Conservation (phyloP, 768 basidiomycete species). For the Pleurotus citrinopileatus region DNA sequence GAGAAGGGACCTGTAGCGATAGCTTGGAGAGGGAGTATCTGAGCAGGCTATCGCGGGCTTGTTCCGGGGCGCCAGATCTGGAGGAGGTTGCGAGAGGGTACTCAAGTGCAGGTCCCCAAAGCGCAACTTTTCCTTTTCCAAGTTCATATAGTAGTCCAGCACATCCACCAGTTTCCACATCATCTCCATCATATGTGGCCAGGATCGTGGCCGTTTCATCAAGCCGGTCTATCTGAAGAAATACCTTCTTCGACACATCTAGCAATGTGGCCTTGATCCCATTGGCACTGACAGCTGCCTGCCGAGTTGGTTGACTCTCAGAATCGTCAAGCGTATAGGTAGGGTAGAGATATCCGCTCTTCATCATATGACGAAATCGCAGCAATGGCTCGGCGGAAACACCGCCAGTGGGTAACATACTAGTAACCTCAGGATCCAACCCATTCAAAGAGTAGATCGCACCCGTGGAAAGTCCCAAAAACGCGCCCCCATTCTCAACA, state of each 20-base stretch:
- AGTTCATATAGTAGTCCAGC: conserved; percentile 32
- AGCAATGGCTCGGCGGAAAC: conserved; percentile 27
- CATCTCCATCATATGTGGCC: conserved; percentile 25
- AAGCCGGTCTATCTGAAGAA: not conserved
- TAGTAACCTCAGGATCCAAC: conserved; percentile 36
- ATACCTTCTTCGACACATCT: conserved; percentile 6
- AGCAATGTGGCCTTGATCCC: conserved; percentile 21
- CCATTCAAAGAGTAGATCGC: conserved; percentile 39
- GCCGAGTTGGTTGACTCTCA: conserved; percentile 12
- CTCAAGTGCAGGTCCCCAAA: conserved; percentile 63
- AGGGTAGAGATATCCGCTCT: conserved; percentile 28
- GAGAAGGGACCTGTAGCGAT: conserved; percentile 30
- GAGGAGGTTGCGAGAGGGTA: conserved; percentile 33
- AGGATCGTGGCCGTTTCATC: conserved; percentile 21
- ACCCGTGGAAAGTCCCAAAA: conserved; percentile 62
- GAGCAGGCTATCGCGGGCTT: not conserved
- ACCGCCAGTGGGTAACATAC: conserved; percentile 25
- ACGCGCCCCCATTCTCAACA: conserved; percentile 65
- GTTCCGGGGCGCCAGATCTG: not conserved
- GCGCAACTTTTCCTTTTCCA: conserved; percentile 45
- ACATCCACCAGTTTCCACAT: conserved; percentile 19
- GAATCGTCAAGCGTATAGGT: conserved; percentile 17
- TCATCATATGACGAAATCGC: conserved; percentile 32
- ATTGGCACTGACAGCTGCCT: conserved; percentile 18
- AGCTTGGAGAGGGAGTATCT: not conserved